Evolutionary conservation across 176 grass and related monocot genomes (phyloP), one percentile per base, ranked within the genome.

Genomic region (Carex pumila): DNA sequence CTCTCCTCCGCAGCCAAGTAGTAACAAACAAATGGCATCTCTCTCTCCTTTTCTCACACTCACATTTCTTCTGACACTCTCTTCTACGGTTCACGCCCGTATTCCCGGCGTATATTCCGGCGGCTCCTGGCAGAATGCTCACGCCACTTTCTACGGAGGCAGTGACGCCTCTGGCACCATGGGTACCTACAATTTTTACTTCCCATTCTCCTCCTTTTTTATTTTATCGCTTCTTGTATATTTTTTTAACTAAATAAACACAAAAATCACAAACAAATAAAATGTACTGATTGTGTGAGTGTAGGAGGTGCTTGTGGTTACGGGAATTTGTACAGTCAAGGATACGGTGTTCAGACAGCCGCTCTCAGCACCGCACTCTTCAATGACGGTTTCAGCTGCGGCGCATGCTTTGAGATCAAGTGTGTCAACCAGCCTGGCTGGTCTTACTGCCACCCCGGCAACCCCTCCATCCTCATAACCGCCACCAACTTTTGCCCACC

Each of bases 121-220:
- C 1, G 55, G 87, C n/a, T 2, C 61, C 49, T 88, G 87, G 87
- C 87, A 88, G 63, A 81, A 21, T 71, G 87, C 87, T 31, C 87
- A 88, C 72, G 87, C 87, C 81, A 88, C 87, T 14, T 88, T 88
- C 82, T 88, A 88, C 50, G 87, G 87, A 4, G 87, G 87, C 36
- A 80, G 81, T 62, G 87, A 88, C 36, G 87, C 87, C 34, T 88
- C 87, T 3, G 87, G 87, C 52, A 89, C 87, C 2, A 89, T 89
- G 87, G 87, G 86, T 86, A 50, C 64, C 39, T 10, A 52, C 30
- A 7, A 36, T 49, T 49, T 49, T 12, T 43, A 25, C 25, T 25
- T 25, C 25, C 25, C 25, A 25, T 25, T 25, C 25, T 25, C 25
- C 25, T 25, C 25, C 25, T 25, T 6, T 4, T 12, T 14, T 67